Base-by-base conservation (phyloP, 2,329 filamentous ascomycete species). In the Aspergillus japonicus region DNA sequence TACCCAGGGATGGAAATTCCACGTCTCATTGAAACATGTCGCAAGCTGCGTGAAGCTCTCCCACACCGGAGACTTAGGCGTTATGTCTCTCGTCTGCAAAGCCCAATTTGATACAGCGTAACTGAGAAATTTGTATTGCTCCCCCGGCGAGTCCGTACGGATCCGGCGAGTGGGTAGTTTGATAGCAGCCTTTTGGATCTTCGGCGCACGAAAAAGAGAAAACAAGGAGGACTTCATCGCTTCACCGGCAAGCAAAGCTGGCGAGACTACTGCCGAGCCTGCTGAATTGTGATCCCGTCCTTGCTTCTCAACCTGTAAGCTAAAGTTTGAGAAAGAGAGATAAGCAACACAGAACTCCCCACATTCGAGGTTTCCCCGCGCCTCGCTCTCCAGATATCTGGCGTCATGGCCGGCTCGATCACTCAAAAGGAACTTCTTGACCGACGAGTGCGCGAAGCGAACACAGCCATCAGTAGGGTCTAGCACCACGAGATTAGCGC, bases 1-100 rank as follows among this genome's bases (percentile, higher is more conserved):
- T 2, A 56, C 29, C 67, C 66, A 68, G 10, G 66, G 67, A 52
- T 69, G 64, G 26, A 69, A 63, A 47, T 66, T 62, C 65, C 66
- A 69, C 12, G 60, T 61, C 31, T 68, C 63, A 53, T 66, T 67
- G 39, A 65, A 65, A 47, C 31, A 50, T 29, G 57, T 14, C 14
- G 62, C 58, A 19, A 68, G 61, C 16, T 35, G 35, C 14, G 60
- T 16, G 35, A 69, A 68, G 24, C 52, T 62, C 1, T 58, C 50
- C 66, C 65, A 69, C 1, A 60, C 26, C 29, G 29, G 12, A 8
- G 63, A 67, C 12, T 2, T 16, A 2, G 1, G 8, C 16, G 48
- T 21, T 33, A 67, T 62, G 3, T 59, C 1, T 23, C 62, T 65
- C 5, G 64, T 67, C 26, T 68, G 65, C 10, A 60, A 31, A 1